Conservation (phyloP, 495 filamentous ascomycete species). For the Collariella sp. region DNA sequence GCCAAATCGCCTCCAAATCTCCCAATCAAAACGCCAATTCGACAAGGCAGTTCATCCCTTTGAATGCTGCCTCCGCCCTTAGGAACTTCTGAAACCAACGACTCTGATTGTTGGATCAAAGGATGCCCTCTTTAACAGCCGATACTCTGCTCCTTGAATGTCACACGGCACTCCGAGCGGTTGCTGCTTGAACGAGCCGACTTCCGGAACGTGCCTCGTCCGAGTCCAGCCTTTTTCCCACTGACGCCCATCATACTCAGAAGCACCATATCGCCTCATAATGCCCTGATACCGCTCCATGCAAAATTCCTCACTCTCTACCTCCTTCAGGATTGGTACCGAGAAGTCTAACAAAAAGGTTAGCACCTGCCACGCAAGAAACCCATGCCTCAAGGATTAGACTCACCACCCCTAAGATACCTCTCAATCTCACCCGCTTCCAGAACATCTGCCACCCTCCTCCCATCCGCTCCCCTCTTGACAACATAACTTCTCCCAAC, state of each 20-base stretch:
- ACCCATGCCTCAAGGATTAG: neutral
- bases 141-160: slow-evolving; percentile 15
- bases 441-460: slow-evolving; percentile 12
- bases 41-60: no score
- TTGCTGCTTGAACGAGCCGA: slow-evolving; percentile 4
- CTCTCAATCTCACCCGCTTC: slow-evolving; percentile 13
- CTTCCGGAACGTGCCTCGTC: slow-evolving; percentile 3
- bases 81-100: slow-evolving; percentile 1
- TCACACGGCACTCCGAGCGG: slow-evolving; percentile 13
- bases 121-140: slow-evolving; percentile 12
- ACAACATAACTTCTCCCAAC: slow-evolving; percentile 15
- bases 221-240: slow-evolving; percentile 1
- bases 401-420: slow-evolving; percentile 18
- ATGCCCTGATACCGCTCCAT: slow-evolving; percentile 17
- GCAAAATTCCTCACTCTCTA: neutral
- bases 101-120: slow-evolving; percentile 15
- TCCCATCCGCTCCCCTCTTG: slow-evolving; percentile 3
- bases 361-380: neutral
- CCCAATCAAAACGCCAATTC: no score
- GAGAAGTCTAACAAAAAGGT: slow-evolving; percentile 12
- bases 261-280: slow-evolving; percentile 7
- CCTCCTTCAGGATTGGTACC: slow-evolving; percentile 5
- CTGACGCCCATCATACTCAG: slow-evolving; percentile 2
- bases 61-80: no score
- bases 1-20: no score